These are phyloP conservation scores for Sphaceloma murrayae DNA, from an alignment of 2,329 filamentous ascomycete species.

Conservation along the genomic window DNA sequence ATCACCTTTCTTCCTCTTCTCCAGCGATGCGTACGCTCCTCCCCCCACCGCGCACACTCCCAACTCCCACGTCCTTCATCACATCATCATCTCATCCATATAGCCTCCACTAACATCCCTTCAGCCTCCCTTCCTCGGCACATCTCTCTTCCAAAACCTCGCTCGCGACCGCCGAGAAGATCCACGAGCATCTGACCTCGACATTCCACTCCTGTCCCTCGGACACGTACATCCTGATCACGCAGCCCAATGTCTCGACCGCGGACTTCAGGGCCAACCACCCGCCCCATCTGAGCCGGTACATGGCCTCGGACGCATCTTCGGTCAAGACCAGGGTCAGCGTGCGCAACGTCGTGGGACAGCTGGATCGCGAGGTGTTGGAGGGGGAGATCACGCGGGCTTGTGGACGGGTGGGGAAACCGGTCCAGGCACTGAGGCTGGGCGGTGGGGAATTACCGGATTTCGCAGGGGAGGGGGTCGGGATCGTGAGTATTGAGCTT, in stretches of 20 bases:
- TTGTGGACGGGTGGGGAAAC: no score
- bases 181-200: conserved; percentile 18
- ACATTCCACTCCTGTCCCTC: conserved; percentile 16
- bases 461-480: no score
- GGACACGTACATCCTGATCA: conserved; percentile 44
- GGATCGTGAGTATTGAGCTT: no score
- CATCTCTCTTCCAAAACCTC: conserved; percentile 22
- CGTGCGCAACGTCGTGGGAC: conserved; percentile 14
- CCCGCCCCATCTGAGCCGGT: conserved; percentile 46
- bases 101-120: not conserved
- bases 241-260: conserved; percentile 64
- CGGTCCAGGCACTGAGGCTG: no score
- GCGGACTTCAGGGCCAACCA: conserved; percentile 52
- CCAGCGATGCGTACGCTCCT: conserved; percentile 60
- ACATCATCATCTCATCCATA: not conserved
- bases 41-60: conserved; percentile 25
- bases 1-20: conserved; percentile 82
- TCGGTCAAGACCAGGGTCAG: conserved; percentile 1
- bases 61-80: not conserved
- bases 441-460: no score
- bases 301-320: conserved; percentile 34
- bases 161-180: conserved; percentile 23
- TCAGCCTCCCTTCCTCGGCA: conserved; percentile 20
- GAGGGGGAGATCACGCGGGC: no score
- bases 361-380: not conserved